Evolutionary conservation across 495 filamentous ascomycete genomes (phyloP).

Genomic region (Amphirosellinia nigrospora): DNA sequence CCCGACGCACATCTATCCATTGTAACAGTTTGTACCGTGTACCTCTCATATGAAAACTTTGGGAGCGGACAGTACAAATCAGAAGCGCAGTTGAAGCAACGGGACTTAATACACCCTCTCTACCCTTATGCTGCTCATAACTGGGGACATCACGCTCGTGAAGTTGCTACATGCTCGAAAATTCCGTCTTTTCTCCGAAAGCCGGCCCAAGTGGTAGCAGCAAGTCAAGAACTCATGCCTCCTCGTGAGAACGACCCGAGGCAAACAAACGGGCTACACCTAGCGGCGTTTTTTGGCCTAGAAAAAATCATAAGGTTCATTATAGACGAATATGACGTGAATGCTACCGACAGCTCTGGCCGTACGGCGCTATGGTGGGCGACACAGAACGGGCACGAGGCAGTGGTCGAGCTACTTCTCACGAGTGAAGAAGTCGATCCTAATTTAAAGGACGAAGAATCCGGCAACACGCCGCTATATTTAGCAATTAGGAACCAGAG

Average conservation of each 20-base stretch:
- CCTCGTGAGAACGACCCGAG: too few relatives aligned
- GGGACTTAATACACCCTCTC: slow-evolving; percentile 41
- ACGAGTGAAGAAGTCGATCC: neutral
- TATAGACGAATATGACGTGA: neutral
- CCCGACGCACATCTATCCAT: neutral
- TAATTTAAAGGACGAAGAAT: neutral
- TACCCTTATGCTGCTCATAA: slow-evolving; percentile 49
- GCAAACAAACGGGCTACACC: slow-evolving; percentile 27
- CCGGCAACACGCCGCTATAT: neutral
- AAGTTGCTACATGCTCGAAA: neutral
- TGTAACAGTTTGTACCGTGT: neutral
- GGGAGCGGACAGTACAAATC: neutral
- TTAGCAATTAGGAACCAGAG: neutral
- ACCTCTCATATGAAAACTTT: neutral
- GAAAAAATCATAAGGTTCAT: neutral
- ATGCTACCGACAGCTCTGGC: neutral
- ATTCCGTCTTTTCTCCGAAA: slow-evolving; percentile 31
- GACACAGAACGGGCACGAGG: neutral
- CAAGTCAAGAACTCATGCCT: neutral
- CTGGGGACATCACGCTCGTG: slow-evolving; percentile 53
- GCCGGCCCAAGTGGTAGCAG: slow-evolving; percentile 19
- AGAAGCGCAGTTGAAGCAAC: slow-evolving; percentile 19
- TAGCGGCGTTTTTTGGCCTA: slow-evolving; percentile 34
- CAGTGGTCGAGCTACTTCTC: neutral
- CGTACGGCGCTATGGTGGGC: neutral